phyloP scores from a whole-genome alignment of 192 early-diverging fungal genomes.

The Coemansia sp. region DNA sequence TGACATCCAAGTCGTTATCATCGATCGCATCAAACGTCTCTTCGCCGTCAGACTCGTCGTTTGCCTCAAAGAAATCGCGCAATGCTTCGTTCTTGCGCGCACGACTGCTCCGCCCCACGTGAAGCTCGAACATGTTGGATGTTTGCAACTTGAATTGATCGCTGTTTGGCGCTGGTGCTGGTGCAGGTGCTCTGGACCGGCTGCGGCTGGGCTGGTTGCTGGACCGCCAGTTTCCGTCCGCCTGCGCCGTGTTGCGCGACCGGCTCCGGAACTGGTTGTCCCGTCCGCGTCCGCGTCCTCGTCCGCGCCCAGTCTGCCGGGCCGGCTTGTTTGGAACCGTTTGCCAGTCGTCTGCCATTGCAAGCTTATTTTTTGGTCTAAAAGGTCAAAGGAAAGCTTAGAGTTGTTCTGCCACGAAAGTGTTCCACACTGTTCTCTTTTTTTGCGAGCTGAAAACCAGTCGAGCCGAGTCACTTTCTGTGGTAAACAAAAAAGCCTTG shows the following conservation, averaged over 20 bases:
- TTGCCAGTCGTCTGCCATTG: slow-evolving; percentile 51
- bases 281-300: slow-evolving; percentile 9
- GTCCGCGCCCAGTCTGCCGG: slow-evolving; percentile 8
- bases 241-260: slow-evolving; percentile 13
- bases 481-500: background rate
- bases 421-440: background rate
- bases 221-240: slow-evolving; percentile 15
- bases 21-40: slow-evolving; percentile 43
- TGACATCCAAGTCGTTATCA: slow-evolving; percentile 44
- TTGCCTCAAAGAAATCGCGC: slow-evolving; percentile 43
- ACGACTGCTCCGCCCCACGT: slow-evolving; percentile 42
- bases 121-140: slow-evolving; percentile 44
- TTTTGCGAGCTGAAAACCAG: background rate
- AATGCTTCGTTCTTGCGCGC: slow-evolving; percentile 44
- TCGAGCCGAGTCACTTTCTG: background rate
- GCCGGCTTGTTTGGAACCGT: slow-evolving; percentile 40
- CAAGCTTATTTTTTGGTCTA: background rate
- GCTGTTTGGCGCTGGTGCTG: slow-evolving; percentile 12
- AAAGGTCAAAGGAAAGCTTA: background rate
- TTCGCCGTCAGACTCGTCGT: slow-evolving; percentile 35
- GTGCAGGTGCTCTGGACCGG: slow-evolving; percentile 31
- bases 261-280: slow-evolving; percentile 13
- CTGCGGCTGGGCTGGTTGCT: slow-evolving; percentile 21
- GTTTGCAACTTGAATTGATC: slow-evolving; percentile 34
- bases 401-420: too few species aligned